A percentile compares a stretch with the other conserved stretches of the same genome.
phyloP scores from a whole-genome alignment of 2,329 filamentous ascomycete genomes.

The Colletotrichum higginsianum region DNA sequence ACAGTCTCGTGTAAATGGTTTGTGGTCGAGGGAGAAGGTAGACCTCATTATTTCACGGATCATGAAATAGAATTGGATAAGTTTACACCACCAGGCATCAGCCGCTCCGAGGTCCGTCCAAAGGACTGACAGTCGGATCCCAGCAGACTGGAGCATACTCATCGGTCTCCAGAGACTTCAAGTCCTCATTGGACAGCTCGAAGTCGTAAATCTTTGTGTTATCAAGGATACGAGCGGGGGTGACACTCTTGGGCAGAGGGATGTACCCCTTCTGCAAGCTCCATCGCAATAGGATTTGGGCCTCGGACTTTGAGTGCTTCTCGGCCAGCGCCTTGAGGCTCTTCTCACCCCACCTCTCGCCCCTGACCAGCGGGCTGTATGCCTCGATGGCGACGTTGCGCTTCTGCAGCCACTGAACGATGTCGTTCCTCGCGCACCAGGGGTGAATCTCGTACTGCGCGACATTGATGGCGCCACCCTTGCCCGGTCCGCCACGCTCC shows the following conservation, averaged over 20 bases:
- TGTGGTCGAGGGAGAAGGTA: too few relatives aligned
- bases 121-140: slow-evolving; percentile 67
- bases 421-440: slow-evolving; percentile 85
- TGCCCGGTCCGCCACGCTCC: slow-evolving; percentile 73
- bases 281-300: slow-evolving; percentile 86
- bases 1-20: too few relatives aligned
- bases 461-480: slow-evolving; percentile 82
- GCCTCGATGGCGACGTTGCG: slow-evolving; percentile 75
- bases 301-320: slow-evolving; percentile 81
- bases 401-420: slow-evolving; percentile 81
- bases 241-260: slow-evolving; percentile 82
- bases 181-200: slow-evolving; percentile 67
- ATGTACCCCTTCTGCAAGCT: slow-evolving; percentile 84
- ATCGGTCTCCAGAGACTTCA: slow-evolving; percentile 63
- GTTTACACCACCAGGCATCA: not conserved
- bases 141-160: slow-evolving; percentile 70
- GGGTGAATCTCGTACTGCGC: slow-evolving; percentile 94
- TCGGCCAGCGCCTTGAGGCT: slow-evolving; percentile 75
- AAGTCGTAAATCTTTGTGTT: slow-evolving; percentile 73
- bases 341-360: slow-evolving; percentile 79
- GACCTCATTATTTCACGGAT: not conserved
- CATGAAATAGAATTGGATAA: not conserved
- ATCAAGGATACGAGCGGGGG: slow-evolving; percentile 74
- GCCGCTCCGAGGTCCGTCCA: slow-evolving; percentile 54
- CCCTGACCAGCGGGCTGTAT: slow-evolving; percentile 74